phyloP scores from a whole-genome alignment of 2,329 filamentous ascomycete species.

The Diaporthe ilicicola region DNA sequence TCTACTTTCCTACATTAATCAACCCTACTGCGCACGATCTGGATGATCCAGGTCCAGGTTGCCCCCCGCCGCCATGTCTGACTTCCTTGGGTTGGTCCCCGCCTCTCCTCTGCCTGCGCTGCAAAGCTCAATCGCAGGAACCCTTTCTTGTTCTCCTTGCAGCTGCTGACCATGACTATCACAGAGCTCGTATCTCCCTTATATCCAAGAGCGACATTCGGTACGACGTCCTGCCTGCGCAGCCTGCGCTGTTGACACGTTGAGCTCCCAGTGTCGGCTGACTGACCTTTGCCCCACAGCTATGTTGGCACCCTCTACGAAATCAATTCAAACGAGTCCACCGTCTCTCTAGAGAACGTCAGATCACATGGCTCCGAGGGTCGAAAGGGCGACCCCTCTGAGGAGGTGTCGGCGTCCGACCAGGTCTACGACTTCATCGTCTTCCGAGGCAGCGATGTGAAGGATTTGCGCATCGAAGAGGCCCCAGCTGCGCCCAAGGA shows the following conservation, averaged over 20 bases:
- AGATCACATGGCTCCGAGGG: slow-evolving; percentile 94
- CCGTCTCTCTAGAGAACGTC: slow-evolving; percentile 96
- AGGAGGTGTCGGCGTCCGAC: slow-evolving; percentile 85
- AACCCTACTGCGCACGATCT: slow-evolving; percentile 3
- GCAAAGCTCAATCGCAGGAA: slow-evolving; percentile 33
- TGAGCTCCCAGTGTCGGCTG: slow-evolving; percentile 24
- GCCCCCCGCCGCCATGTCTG: slow-evolving; percentile 56
- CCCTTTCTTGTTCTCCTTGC: slow-evolving; percentile 27
- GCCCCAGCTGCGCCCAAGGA: slow-evolving; percentile 76
- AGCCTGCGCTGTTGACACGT: slow-evolving; percentile 9
- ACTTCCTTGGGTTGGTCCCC: slow-evolving; percentile 64
- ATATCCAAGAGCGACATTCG: slow-evolving; percentile 98
- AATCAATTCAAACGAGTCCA: slow-evolving; percentile 97
- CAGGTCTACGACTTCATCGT: slow-evolving; percentile 98
- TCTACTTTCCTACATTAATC: slow-evolving; percentile 2
- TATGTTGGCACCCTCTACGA: slow-evolving; percentile 96
- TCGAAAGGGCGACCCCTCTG: slow-evolving; percentile 77
- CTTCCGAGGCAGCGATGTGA: slow-evolving; percentile 97
- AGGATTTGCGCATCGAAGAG: slow-evolving; percentile 94
- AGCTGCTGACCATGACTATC: slow-evolving; percentile 42
- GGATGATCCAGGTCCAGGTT: slow-evolving; percentile 28
- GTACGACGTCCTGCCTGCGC: slow-evolving; percentile 60
- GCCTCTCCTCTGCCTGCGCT: slow-evolving; percentile 33
- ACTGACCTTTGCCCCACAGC: slow-evolving; percentile 60
- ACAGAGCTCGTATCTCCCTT: slow-evolving; percentile 90